phyloP scores from a whole-genome alignment of 768 basidiomycete genomes.

The Daedalea quercina region DNA sequence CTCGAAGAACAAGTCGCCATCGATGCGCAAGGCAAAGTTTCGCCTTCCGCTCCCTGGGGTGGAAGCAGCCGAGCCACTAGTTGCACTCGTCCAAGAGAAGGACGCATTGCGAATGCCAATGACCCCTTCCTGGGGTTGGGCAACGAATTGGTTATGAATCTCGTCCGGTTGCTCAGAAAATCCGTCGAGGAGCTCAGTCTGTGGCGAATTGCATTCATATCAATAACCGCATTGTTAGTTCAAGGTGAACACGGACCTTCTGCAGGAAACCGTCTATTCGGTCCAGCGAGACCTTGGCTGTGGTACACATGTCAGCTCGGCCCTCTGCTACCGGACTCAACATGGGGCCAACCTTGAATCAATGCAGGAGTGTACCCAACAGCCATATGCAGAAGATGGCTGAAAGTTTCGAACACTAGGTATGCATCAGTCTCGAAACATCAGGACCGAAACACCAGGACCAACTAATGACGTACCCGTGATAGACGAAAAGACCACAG shows the following conservation, averaged over 20 bases:
- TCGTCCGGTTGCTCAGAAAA: constrained; percentile 4
- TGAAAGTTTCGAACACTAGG: constrained; percentile 55
- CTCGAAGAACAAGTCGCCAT: constrained; percentile 50
- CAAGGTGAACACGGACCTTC: constrained; percentile 12
- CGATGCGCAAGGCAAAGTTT: constrained; percentile 42
- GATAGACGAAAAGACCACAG: constrained; percentile 33
- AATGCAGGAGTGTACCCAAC: constrained; percentile 25
- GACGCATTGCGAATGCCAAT: constrained; percentile 13
- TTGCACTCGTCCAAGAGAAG: constrained; percentile 13
- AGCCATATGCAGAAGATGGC: constrained; percentile 37
- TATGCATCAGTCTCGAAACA: constrained; percentile 8
- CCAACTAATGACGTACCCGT: constrained; percentile 18
- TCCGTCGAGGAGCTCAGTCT: constrained; percentile 18
- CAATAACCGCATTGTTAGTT: not conserved
- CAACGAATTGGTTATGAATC: not conserved
- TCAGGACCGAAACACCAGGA: not conserved
- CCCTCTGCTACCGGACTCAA: constrained; percentile 4
- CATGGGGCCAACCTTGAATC: constrained; percentile 17
- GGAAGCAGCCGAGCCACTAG: constrained; percentile 26
- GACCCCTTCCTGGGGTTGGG: not conserved
- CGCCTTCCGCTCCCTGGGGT: constrained; percentile 28
- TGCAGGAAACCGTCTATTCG: constrained; percentile 34
- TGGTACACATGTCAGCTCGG: not conserved
- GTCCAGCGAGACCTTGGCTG: constrained; percentile 31
- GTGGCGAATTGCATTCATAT: not conserved